These are phyloP conservation scores for Candida tammaniensis DNA, from an alignment of 805 yeast genomes.

Conservation along the genomic window DNA sequence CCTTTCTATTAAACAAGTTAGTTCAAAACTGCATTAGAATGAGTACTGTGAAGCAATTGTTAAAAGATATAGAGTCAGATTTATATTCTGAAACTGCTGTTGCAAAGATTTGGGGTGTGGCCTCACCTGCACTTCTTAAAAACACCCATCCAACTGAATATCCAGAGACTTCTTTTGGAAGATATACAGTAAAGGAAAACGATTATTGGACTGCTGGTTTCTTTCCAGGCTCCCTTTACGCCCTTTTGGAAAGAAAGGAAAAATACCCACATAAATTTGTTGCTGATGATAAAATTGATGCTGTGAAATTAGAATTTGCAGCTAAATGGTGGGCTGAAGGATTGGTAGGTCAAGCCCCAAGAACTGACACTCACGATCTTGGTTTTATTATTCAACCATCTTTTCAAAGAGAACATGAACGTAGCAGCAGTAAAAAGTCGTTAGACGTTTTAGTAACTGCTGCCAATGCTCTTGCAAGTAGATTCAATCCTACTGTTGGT, in stretches of 20 bases:
- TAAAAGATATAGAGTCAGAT: slow-evolving; percentile 5
- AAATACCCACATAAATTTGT: slow-evolving; percentile 12
- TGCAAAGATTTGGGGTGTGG: slow-evolving; percentile 16
- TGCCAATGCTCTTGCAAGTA: slow-evolving; percentile 22
- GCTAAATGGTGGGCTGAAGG: slow-evolving; percentile 16
- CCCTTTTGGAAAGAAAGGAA: slow-evolving; percentile 10
- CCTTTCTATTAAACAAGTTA: no score
- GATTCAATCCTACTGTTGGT: slow-evolving; percentile 20
- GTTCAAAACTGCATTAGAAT: no score
- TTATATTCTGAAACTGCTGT: slow-evolving; percentile 11
- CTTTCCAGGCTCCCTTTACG: slow-evolving; percentile 14
- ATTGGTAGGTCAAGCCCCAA: slow-evolving; percentile 9
- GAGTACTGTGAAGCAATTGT: background rate
- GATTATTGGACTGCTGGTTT: slow-evolving; percentile 16
- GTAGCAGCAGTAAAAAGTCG: slow-evolving; percentile 15
- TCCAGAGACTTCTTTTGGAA: slow-evolving; percentile 13
- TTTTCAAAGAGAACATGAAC: slow-evolving; percentile 19
- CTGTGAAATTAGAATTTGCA: slow-evolving; percentile 10
- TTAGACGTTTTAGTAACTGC: slow-evolving; percentile 18
- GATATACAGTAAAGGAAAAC: slow-evolving; percentile 9
- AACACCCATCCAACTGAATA: slow-evolving; percentile 9
- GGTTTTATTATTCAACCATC: slow-evolving; percentile 26
- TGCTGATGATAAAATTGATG: background rate
- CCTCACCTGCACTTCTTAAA: slow-evolving; percentile 5
- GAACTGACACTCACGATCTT: slow-evolving; percentile 26